Base-by-base conservation (phyloP, 257 asterid genomes). In the Penstemon eatonii region DNA sequence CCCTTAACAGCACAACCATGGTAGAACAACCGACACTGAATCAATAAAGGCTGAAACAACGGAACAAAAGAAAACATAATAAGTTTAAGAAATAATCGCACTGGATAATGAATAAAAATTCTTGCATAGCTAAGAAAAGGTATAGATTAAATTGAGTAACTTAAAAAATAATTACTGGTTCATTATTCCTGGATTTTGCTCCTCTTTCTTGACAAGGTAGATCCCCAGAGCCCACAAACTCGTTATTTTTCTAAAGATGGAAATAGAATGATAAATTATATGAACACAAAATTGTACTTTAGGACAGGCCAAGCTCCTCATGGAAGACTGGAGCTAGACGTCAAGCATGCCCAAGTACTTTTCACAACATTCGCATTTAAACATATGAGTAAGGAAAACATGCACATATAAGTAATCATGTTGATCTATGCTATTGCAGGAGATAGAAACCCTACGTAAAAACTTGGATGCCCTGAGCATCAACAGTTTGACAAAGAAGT, bases 1-100 rank as follows among this genome's bases (percentile, higher is more conserved):
- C 98, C 98, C 74, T 92, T 92, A 43, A 87, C 93, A 67, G 96
- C 98, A 70, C 51, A 41, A 43, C 98, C 98, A 53, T 81, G 56
- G 65, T 71, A 63, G 85, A 86, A 92, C 72, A 92, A 47, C 68
- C 96, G 98, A 67, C 96, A 89, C 60, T 89, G 98, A 75, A 92
- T 85, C 76, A 92, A 67, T 70, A 92, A 79, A 61, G 95, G 96
- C 98, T 92, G 84, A 71, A 77, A 78, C 55, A 51, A 72, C 37
- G 50, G 56, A 65, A 56, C 70, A 72, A 62, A 68, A 50, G 18
- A 45, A 10, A 56, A 64, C 74, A 72, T 61, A 36, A 19, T 55
- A 43, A 62, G 53, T 13, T 55, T 45, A 59, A n/a, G 33, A 25
- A 25, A 25, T 25, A 25, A 25, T 1, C 33, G 1, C 33, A 25